phyloP scores from a whole-genome alignment of 1,139 yeast species.

The Nakaseomyces nivariensis region DNA sequence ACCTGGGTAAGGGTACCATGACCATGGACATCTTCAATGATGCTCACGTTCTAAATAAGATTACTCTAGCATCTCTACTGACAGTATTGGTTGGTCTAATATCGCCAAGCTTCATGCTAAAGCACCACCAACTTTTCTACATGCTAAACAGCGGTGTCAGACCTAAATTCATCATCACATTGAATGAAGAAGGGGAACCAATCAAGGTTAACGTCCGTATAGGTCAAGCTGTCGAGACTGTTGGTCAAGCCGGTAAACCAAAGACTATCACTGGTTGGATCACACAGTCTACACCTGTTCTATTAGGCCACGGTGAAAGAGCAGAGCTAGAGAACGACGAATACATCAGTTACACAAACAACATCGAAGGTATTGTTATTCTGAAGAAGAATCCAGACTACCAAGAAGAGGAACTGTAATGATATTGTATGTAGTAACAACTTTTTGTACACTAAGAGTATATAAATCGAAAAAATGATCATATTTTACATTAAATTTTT shows the following conservation, averaged over 20 bases:
- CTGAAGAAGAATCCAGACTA: slow-evolving; percentile 83
- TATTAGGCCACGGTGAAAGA: slow-evolving; percentile 86
- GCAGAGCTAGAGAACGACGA: slow-evolving; percentile 91
- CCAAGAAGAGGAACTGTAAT: slow-evolving; percentile 46
- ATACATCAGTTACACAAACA: slow-evolving; percentile 70
- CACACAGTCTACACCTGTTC: slow-evolving; percentile 94
- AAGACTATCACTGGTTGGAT: slow-evolving; percentile 99
- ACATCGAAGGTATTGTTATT: slow-evolving; percentile 89
- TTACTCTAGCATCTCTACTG: slow-evolving; percentile 79
- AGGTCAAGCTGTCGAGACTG: slow-evolving; percentile 97
- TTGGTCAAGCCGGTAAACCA: slow-evolving; percentile 98
- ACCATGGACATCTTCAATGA: slow-evolving; percentile 87
- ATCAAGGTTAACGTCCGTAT: slow-evolving; percentile 93
- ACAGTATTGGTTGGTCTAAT: slow-evolving; percentile 77
- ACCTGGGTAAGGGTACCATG: slow-evolving; percentile 88
- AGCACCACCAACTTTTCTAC: slow-evolving; percentile 73
- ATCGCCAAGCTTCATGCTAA: slow-evolving; percentile 61
- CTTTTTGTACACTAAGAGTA: not conserved
- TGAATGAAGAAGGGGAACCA: slow-evolving; percentile 82
- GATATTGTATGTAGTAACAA: no score
- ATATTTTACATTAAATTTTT: not conserved
- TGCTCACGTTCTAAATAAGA: slow-evolving; percentile 78
- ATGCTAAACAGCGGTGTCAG: slow-evolving; percentile 82
- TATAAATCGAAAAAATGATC: not conserved
- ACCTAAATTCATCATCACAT: slow-evolving; percentile 88